Base-by-base conservation (phyloP, 345 rosid genomes). In the Psidium friedrichsthalianum region DNA sequence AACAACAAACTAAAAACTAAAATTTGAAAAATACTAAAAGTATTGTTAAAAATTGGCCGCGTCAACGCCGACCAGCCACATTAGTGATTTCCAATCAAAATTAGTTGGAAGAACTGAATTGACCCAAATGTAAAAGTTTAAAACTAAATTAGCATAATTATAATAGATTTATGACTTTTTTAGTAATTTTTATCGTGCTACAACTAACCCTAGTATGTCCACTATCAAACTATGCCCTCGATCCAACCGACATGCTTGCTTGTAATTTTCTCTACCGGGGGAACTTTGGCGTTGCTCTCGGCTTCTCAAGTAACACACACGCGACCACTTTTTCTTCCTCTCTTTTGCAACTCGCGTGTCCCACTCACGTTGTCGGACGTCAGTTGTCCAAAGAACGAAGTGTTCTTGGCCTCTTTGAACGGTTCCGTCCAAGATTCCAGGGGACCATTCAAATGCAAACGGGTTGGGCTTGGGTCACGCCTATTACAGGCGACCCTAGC, bases 391-490 rank as follows among this genome's bases (percentile, higher is more conserved):
- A 61, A 14, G 40, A 61, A 27, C 29, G 78, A 69, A 32, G 47
- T 32, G 78, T 40, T 8, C 78, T 32, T 69, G 32, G 78, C 47
- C 29, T 32, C 78, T 32, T 21, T 69, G 78, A 69, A 32, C 78
- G 78, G 78, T 69, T 69, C 78, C 78, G 22, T 32, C 78, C 78
- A 49, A 49, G 51, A 49, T 49, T 49, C 51, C 51, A 9, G 11
- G 44, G 78, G 78, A 69, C 78, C 78, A 69, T 32, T 69, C 78
- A 69, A 69, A 32, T 69, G 78, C 44, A 69, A 32, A 18, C 44
- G 78, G 78, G 44, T 69, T 69, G 78, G 78, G 78, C 78, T 69
- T 18, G 78, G 44, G 47, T 69, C 47, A 36, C 32, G 78, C 78
- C 58, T 8, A 22, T 10, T 18, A 9, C 25, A 5, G 58, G 25